Percentiles rank a stretch among this genome's conserved stretches.
phyloP scores from a whole-genome alignment of 176 grass and related monocot species.

The Triticum aestivum region DNA sequence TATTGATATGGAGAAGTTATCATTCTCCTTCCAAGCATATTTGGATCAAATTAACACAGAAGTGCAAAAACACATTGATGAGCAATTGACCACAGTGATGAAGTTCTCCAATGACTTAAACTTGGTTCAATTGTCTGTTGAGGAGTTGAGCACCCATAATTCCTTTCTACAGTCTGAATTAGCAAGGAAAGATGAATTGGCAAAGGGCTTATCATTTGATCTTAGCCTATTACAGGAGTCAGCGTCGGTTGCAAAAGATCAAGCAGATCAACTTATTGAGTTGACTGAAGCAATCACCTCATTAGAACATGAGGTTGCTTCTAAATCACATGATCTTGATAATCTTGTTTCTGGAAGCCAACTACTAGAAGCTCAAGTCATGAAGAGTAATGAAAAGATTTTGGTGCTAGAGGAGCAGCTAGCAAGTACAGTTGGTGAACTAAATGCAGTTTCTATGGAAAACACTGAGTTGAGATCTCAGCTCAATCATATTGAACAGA shows the following conservation, averaged over 20 bases:
- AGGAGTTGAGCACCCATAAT: conserved; percentile 53
- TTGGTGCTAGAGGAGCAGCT: conserved; percentile 53
- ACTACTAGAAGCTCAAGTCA: conserved; percentile 52
- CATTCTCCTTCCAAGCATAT: conserved; percentile 38
- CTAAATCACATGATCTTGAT: conserved; percentile 53
- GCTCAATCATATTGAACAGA: conserved; percentile 40
- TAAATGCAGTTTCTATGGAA: conserved; percentile 48
- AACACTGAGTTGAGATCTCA: conserved; percentile 66
- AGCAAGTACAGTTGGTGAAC: conserved; percentile 45
- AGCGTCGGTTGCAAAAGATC: conserved; percentile 71
- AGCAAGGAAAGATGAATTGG: conserved; percentile 74
- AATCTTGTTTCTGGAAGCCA: conserved; percentile 35
- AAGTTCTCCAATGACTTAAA: conserved; percentile 63
- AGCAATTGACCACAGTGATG: conserved; percentile 45
- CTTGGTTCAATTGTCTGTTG: conserved; percentile 45
- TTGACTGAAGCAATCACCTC: conserved; percentile 51
- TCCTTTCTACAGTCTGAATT: conserved; percentile 66
- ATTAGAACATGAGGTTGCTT: conserved; percentile 49
- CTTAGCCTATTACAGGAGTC: conserved; percentile 90
- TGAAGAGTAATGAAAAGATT: conserved; percentile 46
- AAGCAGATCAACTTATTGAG: conserved; percentile 53
- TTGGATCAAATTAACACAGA: conserved; percentile 53
- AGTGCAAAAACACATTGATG: conserved; percentile 44
- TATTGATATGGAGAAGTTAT: conserved; percentile 38
- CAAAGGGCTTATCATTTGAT: conserved; percentile 86